phyloP scores from a whole-genome alignment of 139 green algal species.

The Coccomyxa sp. region DNA sequence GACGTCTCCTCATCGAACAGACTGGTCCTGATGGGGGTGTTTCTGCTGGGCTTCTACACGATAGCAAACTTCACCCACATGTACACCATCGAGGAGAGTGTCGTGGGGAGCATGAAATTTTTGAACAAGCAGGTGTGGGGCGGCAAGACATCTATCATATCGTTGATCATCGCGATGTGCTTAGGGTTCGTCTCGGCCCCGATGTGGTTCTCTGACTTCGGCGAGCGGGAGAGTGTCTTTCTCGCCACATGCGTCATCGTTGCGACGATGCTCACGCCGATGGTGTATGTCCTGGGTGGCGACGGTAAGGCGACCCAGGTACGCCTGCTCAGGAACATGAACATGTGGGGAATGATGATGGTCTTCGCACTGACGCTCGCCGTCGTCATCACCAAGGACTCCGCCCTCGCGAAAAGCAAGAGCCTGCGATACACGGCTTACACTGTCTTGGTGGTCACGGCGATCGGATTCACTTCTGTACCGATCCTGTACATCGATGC shows the following conservation, averaged over 20 bases:
- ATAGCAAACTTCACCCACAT: constrained; percentile 1
- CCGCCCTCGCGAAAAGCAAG: not conserved
- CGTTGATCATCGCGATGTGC: not conserved
- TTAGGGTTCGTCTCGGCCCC: not conserved
- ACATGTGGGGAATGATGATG: not conserved
- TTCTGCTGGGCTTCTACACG: not conserved
- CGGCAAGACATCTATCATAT: not conserved
- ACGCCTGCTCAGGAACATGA: not conserved
- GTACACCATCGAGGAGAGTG: not conserved
- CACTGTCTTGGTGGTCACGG: not conserved
- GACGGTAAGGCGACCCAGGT: not conserved
- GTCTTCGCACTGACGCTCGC: not conserved
- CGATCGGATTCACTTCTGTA: not conserved
- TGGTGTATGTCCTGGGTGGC: not conserved
- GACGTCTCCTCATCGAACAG: not conserved
- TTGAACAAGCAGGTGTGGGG: not conserved
- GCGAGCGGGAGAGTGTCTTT: not conserved
- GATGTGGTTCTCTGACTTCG: not conserved
- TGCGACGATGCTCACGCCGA: not conserved
- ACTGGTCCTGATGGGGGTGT: not conserved
- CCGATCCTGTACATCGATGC: not conserved
- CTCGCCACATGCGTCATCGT: not conserved
- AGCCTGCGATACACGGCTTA: not conserved
- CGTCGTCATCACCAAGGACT: not conserved
- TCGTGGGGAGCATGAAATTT: not conserved